phyloP scores from a whole-genome alignment of 352 stramenopile species.

The Aphanomyces stellatus region DNA sequence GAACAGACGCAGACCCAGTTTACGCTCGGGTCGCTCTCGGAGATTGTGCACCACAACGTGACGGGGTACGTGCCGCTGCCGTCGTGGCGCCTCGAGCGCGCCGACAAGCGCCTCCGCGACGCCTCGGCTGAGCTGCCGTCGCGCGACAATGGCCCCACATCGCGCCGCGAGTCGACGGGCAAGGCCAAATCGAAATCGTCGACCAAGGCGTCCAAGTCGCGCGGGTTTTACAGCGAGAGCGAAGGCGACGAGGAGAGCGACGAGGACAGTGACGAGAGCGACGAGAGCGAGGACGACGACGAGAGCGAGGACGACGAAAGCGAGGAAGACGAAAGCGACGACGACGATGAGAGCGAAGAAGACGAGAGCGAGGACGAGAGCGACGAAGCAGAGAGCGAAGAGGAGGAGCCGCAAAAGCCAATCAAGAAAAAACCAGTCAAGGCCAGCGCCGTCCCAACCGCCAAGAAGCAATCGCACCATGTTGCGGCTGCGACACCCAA shows the following conservation, averaged over 20 bases:
- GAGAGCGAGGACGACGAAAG: constrained; percentile 43
- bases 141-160: too few relatives aligned
- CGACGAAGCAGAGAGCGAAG: constrained; percentile 24
- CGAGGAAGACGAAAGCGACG: constrained; percentile 25
- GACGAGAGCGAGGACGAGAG: constrained; percentile 14
- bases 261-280: constrained; percentile 28
- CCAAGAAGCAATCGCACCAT: background rate
- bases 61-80: constrained; percentile 71
- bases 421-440: constrained; percentile 12
- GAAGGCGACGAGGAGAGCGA: constrained; percentile 24
- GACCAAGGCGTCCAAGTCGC: background rate
- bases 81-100: constrained; percentile 58
- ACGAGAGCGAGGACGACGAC: constrained; percentile 31
- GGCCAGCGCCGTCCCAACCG: background rate
- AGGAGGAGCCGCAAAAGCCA: constrained; percentile 12
- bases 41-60: constrained; percentile 78
- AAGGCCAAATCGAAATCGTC: background rate
- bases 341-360: constrained; percentile 3
- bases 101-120: constrained; percentile 66
- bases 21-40: constrained; percentile 79
- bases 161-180: background rate
- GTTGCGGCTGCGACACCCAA: constrained; percentile 17
- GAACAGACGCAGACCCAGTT: constrained; percentile 70
- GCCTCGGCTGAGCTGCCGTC: constrained; percentile 28
- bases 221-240: constrained; percentile 50